Evolutionary conservation across 2,329 filamentous ascomycete species (phyloP).

Genomic region (Aspergillus melleus): DNA sequence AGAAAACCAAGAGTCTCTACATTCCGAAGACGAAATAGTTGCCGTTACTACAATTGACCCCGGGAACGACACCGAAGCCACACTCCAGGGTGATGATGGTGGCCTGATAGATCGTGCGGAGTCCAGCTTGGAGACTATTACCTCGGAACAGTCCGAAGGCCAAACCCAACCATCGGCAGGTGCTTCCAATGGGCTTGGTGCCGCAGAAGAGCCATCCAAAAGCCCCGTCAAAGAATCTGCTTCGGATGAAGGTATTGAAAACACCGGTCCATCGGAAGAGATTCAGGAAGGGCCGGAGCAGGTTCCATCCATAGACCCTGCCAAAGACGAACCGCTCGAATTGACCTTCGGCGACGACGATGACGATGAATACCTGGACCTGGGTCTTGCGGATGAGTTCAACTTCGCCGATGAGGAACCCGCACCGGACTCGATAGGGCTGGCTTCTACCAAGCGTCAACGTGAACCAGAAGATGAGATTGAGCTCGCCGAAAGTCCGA

Average conservation of each 20-base stretch:
- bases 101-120: slow-evolving; percentile 20
- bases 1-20: slow-evolving; percentile 11
- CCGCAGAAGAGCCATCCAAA: slow-evolving; percentile 34
- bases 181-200: slow-evolving; percentile 31
- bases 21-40: slow-evolving; percentile 14
- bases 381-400: slow-evolving; percentile 25
- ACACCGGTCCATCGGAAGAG: slow-evolving; percentile 16
- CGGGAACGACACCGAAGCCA: slow-evolving; percentile 12
- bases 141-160: slow-evolving; percentile 9
- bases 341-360: slow-evolving; percentile 22
- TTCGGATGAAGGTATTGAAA: slow-evolving; percentile 13
- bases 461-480: slow-evolving; percentile 38
- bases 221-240: slow-evolving; percentile 20
- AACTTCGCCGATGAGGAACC: slow-evolving; percentile 23
- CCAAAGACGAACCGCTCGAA: slow-evolving; percentile 23
- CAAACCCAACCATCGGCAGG: slow-evolving; percentile 17
- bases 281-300: slow-evolving; percentile 19
- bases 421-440: slow-evolving; percentile 22
- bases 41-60: slow-evolving; percentile 14
- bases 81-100: slow-evolving; percentile 12
- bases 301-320: slow-evolving; percentile 6
- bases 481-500: slow-evolving; percentile 24
- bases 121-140: slow-evolving; percentile 16
- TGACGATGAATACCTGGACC: slow-evolving; percentile 42
- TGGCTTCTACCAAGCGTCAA: slow-evolving; percentile 32